Percentiles rank a stretch among this genome's conserved stretches.
Evolutionary conservation across 148 eudicot genomes (phyloP).

Genomic region (Silene latifolia): DNA sequence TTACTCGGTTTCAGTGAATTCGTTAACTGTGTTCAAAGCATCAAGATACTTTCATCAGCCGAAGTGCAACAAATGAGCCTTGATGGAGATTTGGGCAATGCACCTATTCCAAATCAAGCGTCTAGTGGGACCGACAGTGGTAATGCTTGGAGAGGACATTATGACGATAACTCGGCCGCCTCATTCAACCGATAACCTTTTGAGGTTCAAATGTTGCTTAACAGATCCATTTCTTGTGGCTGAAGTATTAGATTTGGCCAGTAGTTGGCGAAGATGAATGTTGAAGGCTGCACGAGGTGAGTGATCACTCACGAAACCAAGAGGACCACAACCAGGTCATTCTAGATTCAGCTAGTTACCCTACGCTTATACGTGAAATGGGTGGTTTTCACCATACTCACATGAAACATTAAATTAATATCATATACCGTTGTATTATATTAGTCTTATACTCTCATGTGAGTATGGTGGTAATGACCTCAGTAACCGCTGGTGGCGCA

Average conservation of each 20-base stretch:
- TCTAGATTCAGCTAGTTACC: neutral
- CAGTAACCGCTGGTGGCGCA: neutral
- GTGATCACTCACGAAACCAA: neutral
- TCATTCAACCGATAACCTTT: conserved; percentile 59
- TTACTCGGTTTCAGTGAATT: conserved; percentile 60
- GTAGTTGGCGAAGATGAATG: neutral
- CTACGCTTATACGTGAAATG: neutral
- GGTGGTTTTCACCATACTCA: too few species aligned
- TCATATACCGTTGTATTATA: neutral
- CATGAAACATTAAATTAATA: neutral
- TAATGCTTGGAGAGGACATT: conserved; percentile 82
- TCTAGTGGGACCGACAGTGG: conserved; percentile 89
- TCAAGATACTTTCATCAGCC: conserved; percentile 84
- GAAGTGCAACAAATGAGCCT: conserved; percentile 97
- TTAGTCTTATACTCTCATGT: too few species aligned
- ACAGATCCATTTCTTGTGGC: neutral
- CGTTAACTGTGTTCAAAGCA: conserved; percentile 92
- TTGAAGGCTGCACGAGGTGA: neutral
- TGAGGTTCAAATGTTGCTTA: neutral
- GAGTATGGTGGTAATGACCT: too few species aligned
- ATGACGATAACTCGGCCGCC: conserved; percentile 74
- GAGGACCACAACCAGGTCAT: neutral
- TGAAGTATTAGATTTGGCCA: neutral
- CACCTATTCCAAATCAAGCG: conserved; percentile 72
- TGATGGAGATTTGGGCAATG: conserved; percentile 76